phyloP scores from a whole-genome alignment of 345 rosid species.

The Arabis alpina region DNA sequence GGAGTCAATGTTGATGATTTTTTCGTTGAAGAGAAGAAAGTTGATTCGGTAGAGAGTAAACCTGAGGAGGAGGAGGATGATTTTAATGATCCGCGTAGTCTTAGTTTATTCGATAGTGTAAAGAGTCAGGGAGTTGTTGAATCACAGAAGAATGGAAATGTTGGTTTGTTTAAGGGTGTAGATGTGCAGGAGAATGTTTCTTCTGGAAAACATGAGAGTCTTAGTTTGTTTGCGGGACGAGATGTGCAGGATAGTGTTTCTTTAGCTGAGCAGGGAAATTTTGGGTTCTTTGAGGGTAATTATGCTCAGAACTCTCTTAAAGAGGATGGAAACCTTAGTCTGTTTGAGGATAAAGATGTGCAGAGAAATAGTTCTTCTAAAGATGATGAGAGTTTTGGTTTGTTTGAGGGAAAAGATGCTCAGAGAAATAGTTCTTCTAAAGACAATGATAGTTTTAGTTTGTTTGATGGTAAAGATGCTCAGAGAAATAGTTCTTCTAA shows the following conservation, averaged over 20 bases:
- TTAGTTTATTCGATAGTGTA: constrained; percentile 52
- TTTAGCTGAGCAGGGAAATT: constrained; percentile 30
- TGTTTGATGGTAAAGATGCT: constrained; percentile 33
- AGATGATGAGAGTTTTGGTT: constrained; percentile 32
- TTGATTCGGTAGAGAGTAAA: constrained; percentile 24
- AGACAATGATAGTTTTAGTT: constrained; percentile 35
- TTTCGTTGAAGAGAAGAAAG: constrained; percentile 49
- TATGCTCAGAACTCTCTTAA: constrained; percentile 8
- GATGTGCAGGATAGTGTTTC: constrained; percentile 38
- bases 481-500: constrained; percentile 34
- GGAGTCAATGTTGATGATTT: constrained; percentile 59
- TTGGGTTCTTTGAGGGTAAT: constrained; percentile 44
- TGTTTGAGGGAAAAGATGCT: constrained; percentile 44
- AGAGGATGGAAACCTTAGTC: constrained; percentile 38
- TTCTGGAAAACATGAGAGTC: constrained; percentile 28
- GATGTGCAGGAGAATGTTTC: constrained; percentile 15
- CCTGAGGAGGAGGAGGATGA: constrained; percentile 34
- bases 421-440: constrained; percentile 33
- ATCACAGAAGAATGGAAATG: constrained; percentile 32
- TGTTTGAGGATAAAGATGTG: constrained; percentile 36
- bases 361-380: constrained; percentile 35
- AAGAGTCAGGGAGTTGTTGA: constrained; percentile 44
- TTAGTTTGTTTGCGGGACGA: constrained; percentile 43
- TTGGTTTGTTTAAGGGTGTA: constrained; percentile 19
- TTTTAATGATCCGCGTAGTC: constrained; percentile 42